These are phyloP conservation scores for Pelargonium myrrhifolium DNA, from an alignment of 441 rosid species.

Conservation along the genomic window DNA sequence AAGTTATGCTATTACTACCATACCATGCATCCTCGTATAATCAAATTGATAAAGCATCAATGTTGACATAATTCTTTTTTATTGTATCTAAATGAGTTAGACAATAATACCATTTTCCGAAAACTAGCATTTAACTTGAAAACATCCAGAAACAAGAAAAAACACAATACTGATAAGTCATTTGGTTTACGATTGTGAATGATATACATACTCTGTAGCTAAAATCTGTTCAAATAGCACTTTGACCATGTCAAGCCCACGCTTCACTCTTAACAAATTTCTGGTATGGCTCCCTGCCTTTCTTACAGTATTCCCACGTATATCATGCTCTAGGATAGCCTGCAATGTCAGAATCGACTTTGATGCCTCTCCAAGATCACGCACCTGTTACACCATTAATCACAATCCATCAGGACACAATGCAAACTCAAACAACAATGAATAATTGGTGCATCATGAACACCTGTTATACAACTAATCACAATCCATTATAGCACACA, in stretches of 20 bases:
- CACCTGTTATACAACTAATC: constrained; percentile 37
- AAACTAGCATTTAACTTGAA: too few species aligned
- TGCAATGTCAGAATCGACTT: constrained; percentile 49
- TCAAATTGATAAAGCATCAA: background rate
- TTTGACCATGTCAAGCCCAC: constrained; percentile 88
- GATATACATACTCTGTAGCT: constrained; percentile 49
- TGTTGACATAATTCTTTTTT: too few species aligned
- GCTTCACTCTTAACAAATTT: constrained; percentile 85
- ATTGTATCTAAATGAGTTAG: too few species aligned
- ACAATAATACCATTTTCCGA: too few species aligned
- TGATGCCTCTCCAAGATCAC: constrained; percentile 67
- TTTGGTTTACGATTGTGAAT: background rate
- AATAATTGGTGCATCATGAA: background rate
- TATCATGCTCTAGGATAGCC: constrained; percentile 51
- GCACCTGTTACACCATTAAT: constrained; percentile 39
- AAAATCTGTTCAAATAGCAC: constrained; percentile 74
- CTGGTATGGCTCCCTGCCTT: constrained; percentile 86
- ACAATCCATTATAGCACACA: constrained; percentile 6
- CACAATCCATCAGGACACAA: constrained; percentile 7
- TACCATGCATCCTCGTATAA: background rate
- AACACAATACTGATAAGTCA: background rate
- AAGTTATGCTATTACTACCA: background rate
- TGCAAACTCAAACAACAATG: background rate
- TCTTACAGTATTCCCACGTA: constrained; percentile 40
- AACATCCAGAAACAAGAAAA: background rate